These are phyloP conservation scores for Russula sp. DNA, from an alignment of 768 basidiomycete genomes.

Conservation along the genomic window DNA sequence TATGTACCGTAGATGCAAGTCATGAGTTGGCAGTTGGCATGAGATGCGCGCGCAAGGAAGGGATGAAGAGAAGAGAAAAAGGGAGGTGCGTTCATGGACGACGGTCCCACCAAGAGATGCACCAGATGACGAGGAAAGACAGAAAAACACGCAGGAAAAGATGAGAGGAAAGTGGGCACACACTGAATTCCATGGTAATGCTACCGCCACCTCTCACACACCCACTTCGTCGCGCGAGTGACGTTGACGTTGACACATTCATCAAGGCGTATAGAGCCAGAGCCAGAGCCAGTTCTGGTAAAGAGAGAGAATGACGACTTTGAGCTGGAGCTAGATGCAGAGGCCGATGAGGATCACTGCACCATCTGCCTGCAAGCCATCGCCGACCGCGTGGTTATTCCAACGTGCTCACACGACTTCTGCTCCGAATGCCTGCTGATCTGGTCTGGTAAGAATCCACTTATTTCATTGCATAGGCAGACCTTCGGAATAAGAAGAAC, in stretches of 20 bases:
- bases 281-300: neutral
- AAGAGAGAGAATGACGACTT: neutral
- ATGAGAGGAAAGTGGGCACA: too few relatives aligned
- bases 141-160: too few relatives aligned
- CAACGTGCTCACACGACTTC: constrained; percentile 85
- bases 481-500: neutral
- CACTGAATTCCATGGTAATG: too few relatives aligned
- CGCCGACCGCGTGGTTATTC: constrained; percentile 72
- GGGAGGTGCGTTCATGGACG: too few relatives aligned
- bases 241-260: too few relatives aligned
- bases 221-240: neutral
- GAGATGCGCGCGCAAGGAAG: too few relatives aligned
- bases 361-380: constrained; percentile 80
- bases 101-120: too few relatives aligned
- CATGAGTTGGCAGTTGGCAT: too few relatives aligned
- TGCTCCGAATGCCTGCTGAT: constrained; percentile 87
- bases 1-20: too few relatives aligned
- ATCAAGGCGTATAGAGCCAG: constrained; percentile 1
- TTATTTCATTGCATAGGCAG: neutral
- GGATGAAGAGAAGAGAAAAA: too few relatives aligned
- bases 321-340: constrained; percentile 18
- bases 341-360: constrained; percentile 54
- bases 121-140: too few relatives aligned
- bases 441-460: constrained; percentile 63
- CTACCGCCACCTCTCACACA: too few relatives aligned